These are phyloP conservation scores for Chrysanthemum seticuspe DNA, from an alignment of 129 eudicot genomes.

Conservation along the genomic window DNA sequence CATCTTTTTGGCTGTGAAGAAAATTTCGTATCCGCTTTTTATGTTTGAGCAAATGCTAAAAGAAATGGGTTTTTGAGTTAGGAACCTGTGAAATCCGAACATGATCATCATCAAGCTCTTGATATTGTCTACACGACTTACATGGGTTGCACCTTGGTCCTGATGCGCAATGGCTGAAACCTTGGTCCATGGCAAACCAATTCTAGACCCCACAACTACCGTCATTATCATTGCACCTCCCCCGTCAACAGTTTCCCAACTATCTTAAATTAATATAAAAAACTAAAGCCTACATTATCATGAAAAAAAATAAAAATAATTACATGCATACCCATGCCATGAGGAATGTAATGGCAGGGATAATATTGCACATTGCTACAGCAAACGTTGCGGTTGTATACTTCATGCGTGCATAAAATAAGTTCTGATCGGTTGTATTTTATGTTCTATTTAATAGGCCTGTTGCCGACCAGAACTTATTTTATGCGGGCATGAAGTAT, in stretches of 20 bases:
- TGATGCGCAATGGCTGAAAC: conserved; percentile 17
- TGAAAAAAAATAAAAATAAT: neutral
- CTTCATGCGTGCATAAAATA: conserved; percentile 62
- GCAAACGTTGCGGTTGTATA: conserved; percentile 68
- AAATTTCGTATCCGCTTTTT: no score
- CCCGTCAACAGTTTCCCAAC: conserved; percentile 55
- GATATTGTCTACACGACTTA: conserved; percentile 31
- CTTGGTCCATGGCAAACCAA: conserved; percentile 54
- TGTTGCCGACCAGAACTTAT: conserved; percentile 9
- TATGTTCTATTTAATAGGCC: no score
- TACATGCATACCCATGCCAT: conserved; percentile 68
- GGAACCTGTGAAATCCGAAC: conserved; percentile 1
- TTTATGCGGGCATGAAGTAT: conserved; percentile 60
- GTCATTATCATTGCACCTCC: conserved; percentile 89
- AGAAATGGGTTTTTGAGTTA: no score
- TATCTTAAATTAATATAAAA: conserved; percentile 33
- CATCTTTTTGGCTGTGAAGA: no score
- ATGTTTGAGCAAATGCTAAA: no score
- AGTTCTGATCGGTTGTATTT: conserved; percentile 46
- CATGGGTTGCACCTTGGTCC: conserved; percentile 22
- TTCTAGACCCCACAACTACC: conserved; percentile 48
- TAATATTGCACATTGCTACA: conserved; percentile 57
- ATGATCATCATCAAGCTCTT: conserved; percentile 41
- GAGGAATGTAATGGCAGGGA: conserved; percentile 66
- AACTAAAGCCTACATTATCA: neutral